Evolutionary conservation across 1,284 basidiomycete genomes (phyloP), one percentile per base, ranked within the genome.

Genomic region (Mixia osmundae): DNA sequence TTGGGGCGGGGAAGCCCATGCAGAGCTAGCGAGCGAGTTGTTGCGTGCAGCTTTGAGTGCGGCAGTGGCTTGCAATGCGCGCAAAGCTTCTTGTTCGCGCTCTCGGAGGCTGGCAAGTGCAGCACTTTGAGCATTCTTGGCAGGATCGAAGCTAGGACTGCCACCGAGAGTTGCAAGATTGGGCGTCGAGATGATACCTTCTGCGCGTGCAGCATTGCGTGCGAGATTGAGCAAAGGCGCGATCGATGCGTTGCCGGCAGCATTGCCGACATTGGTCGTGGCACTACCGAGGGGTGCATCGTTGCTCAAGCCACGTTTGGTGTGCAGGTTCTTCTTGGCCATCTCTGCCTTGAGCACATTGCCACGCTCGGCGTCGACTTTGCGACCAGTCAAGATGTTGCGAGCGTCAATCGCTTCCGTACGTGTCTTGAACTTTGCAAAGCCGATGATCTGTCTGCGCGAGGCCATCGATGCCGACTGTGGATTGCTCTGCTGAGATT

Each of bases 321-420:
- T 91, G 54, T 97, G 89, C 30, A 97, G 57, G 53, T 97, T 95
- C 68, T 97, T 97, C 70, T 97, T 97, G 25, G 89, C 89, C 82
- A 97, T 94, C 60, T 97, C 91, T 12, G 89, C 89, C 57, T 95
- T 97, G 35, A 97, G 59, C 1, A 89, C 76, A 5, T 78, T 74
- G 7, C 85, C 85, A 48, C 83, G 83, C 54, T 95, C 77, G n/a
- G 77, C 69, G 52, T 95, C 89, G 23, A 97, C 77, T 37, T 80
- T 69, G 35, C 77, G 68, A 2, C 89, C 87, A 54, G 91, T 85
- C 5, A 97, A 63, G 5, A 72, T 65, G 51, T 97, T 89, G 20
- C 79, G 66, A 7, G 91, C 89, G 10, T 72, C 71, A 1, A 94
- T 56, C 0, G 89, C 89, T 49, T 89, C 83, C 23, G 72, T 69